Conservation (phyloP, 1,139 yeast genomes). For the Debaryomyces subglobosus region DNA sequence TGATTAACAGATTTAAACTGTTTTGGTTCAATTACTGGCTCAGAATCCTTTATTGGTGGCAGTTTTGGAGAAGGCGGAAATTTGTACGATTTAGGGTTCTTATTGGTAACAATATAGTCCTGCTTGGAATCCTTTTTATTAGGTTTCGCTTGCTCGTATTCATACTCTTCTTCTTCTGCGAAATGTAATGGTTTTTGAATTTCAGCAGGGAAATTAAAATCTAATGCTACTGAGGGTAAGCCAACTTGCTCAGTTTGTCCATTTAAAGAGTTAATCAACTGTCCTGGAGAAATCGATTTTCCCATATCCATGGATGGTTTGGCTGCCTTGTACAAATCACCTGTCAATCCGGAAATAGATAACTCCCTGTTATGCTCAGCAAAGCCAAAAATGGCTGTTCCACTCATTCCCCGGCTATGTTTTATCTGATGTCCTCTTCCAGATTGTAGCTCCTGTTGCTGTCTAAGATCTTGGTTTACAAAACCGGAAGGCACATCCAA, state of each 20-base stretch:
- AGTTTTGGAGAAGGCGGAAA: constrained; percentile 50
- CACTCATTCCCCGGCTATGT: constrained; percentile 50
- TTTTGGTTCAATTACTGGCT: constrained; percentile 6
- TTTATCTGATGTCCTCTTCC: constrained; percentile 15
- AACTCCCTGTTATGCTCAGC: constrained; percentile 56
- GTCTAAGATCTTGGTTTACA: constrained; percentile 15
- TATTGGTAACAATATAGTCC: constrained; percentile 46
- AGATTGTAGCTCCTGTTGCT: constrained; percentile 11
- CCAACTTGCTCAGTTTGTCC: not conserved
- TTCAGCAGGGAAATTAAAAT: constrained; percentile 21
- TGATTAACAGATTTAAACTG: constrained; percentile 20
- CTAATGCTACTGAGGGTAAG: constrained; percentile 3
- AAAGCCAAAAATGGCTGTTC: constrained; percentile 68
- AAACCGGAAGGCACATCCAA: constrained; percentile 55
- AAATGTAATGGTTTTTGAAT: constrained; percentile 25
- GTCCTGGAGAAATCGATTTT: constrained; percentile 41
- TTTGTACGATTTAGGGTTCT: constrained; percentile 46
- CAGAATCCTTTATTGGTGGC: constrained; percentile 12
- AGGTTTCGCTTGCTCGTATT: constrained; percentile 17
- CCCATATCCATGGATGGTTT: constrained; percentile 25
- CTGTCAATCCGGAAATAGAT: constrained; percentile 45
- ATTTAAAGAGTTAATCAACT: constrained; percentile 24
- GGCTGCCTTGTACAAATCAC: constrained; percentile 23
- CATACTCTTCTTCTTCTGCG: constrained; percentile 35
- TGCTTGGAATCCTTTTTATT: constrained; percentile 16